Base-by-base conservation (phyloP, 129 eudicot genomes). In the Chrysanthemum makinoi region DNA sequence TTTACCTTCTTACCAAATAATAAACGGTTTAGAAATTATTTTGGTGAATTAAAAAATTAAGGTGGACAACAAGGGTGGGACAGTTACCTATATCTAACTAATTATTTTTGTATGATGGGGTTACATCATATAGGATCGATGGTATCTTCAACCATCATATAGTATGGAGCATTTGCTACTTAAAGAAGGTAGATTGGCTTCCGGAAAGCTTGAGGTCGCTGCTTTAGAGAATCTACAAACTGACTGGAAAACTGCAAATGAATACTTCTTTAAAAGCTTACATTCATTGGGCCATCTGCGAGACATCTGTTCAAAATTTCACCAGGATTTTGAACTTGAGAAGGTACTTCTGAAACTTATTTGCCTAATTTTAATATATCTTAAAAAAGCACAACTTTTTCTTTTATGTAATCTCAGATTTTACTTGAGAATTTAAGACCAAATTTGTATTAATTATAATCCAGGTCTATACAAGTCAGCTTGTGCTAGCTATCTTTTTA, bases 91-190 rank as follows among this genome's bases (percentile, higher is more conserved):
- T 20, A 46, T 11, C 24, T 49, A 8, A 69, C 10, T 75, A 10
- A 15, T 80, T 68, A 14, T 57, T 12, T 44, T 73, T 4, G 62
- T 49, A 1, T 57, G 53, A 7, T 54, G 57, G 54, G 58, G 47
- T 55, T 44, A 48, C 68, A 80, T 63, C 52, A 69, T 75, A 72
- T 66, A 85, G 96, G 90, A 80, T 68, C 79, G 77, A 57, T 90
- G 97, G 97, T 80, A 81, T 69, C 84, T 88, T 67, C 96, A 85
- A 80, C 94, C 97, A 54, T 80, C 96, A 20, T 95, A 90, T 72
- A 68, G 72, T 61, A 75, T 83, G 79, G 79, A 90, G 67, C 99
- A 95, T 84, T 83, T 95, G 75, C 80, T 95, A 76, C 88, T 84
- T 69, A 70, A 82, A 55, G 89, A 75, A 64, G 53, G 65, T 33